phyloP scores from a whole-genome alignment of 176 grass and related monocot genomes.

The Phyllostachys edulis region DNA sequence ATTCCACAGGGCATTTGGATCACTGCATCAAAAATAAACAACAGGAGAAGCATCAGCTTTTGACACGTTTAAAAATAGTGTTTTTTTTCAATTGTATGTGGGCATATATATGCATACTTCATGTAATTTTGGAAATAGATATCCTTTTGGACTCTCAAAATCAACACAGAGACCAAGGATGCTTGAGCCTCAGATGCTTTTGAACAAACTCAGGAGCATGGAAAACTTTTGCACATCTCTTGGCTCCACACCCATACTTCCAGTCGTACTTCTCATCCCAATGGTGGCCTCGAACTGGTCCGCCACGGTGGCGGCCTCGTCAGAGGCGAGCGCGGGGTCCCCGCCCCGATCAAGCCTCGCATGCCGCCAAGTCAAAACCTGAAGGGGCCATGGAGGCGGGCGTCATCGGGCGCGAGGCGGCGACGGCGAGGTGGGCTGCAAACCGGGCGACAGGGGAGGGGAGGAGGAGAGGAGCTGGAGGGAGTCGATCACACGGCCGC shows the following conservation, averaged over 20 bases:
- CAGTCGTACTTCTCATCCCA: too few species aligned
- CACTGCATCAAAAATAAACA: slow-evolving; percentile 54
- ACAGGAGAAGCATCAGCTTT: slow-evolving; percentile 14
- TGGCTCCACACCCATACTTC: slow-evolving; percentile 81
- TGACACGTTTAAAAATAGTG: background rate
- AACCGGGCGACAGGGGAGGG: too few species aligned
- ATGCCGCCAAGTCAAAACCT: too few species aligned
- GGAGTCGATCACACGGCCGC: too few species aligned
- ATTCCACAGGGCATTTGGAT: slow-evolving; percentile 75
- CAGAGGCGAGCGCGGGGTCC: too few species aligned
- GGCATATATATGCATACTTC: slow-evolving; percentile 49
- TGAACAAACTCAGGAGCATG: slow-evolving; percentile 92
- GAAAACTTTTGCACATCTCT: slow-evolving; percentile 74
- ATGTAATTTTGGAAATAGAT: slow-evolving; percentile 92
- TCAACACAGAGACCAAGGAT: slow-evolving; percentile 64
- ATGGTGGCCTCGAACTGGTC: too few species aligned
- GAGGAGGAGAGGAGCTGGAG: too few species aligned
- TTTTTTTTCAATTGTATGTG: background rate
- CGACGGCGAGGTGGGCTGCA: too few species aligned
- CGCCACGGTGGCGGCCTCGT: too few species aligned
- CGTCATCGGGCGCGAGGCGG: too few species aligned
- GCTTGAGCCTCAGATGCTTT: slow-evolving; percentile 87
- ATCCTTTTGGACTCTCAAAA: slow-evolving; percentile 62
- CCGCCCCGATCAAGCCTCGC: too few species aligned
- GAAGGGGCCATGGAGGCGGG: too few species aligned